These are phyloP conservation scores for Suillus clintonianus DNA, from an alignment of 768 basidiomycete genomes.

Conservation along the genomic window DNA sequence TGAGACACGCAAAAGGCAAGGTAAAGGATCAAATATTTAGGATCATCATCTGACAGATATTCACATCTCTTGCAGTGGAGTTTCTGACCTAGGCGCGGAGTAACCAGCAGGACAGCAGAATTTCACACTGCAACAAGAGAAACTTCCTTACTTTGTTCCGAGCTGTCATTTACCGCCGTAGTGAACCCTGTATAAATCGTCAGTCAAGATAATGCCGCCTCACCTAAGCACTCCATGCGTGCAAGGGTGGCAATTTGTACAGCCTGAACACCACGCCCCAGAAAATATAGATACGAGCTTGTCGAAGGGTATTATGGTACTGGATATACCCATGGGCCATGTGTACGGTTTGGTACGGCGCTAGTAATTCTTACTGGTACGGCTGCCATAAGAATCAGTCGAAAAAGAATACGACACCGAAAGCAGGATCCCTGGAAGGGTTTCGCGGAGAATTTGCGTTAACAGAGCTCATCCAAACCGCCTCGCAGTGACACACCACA, in stretches of 20 bases:
- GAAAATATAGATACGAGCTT: conserved; percentile 16
- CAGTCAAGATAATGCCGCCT: conserved; percentile 14
- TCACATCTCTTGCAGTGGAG: too few relatives aligned
- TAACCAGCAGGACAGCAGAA: too few relatives aligned
- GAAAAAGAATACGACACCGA: conserved; percentile 17
- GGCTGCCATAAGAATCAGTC: conserved; percentile 17
- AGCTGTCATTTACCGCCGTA: conserved; percentile 18
- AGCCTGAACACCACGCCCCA: too few relatives aligned
- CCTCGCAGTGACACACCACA: neutral
- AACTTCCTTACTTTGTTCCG: conserved; percentile 26
- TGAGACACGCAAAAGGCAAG: neutral
- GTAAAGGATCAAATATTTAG: neutral
- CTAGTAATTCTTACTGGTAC: conserved; percentile 29
- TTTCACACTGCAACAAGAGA: conserved; percentile 26
- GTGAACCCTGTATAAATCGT: conserved; percentile 10
- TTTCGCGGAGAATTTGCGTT: conserved; percentile 22
- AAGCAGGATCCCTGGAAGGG: conserved; percentile 11
- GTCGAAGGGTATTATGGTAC: conserved; percentile 11
- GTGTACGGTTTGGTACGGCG: too few relatives aligned
- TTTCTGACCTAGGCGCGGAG: too few relatives aligned
- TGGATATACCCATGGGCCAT: conserved; percentile 8
- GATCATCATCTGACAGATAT: neutral
- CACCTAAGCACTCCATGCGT: conserved; percentile 16
- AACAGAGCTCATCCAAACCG: neutral
- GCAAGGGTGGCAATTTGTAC: too few relatives aligned